Percentiles rank a stretch among this genome's conserved stretches.
Conservation (phyloP, 495 filamentous ascomycete species). For the Pseudoneurospora amorphoporcata region DNA sequence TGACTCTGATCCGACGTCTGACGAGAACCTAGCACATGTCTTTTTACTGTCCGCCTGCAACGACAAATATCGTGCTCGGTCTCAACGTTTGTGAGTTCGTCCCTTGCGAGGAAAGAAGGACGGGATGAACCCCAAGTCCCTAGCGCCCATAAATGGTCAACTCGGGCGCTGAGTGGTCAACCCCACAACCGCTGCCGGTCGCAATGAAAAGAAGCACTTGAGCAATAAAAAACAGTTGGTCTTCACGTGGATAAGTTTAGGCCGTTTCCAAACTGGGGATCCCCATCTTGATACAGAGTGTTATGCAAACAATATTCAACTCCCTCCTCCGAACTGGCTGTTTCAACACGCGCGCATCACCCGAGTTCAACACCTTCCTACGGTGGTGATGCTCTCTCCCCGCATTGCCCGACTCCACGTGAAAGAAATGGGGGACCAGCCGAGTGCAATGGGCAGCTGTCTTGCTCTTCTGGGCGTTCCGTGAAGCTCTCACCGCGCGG, state of each 20-base stretch:
- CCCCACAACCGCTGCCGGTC: background rate
- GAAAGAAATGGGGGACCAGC: background rate
- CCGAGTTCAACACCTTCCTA: background rate
- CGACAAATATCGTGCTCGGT: background rate
- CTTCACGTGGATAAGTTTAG: background rate
- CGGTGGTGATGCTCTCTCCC: background rate
- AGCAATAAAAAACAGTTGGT: background rate
- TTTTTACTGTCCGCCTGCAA: background rate
- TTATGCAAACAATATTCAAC: background rate
- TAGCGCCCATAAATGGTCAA: background rate
- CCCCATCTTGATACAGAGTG: background rate
- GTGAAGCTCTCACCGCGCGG: background rate
- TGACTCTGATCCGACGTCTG: background rate
- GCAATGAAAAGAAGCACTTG: background rate
- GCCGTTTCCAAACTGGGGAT: background rate
- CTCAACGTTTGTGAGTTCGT: background rate
- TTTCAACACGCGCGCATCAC: background rate
- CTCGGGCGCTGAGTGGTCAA: background rate
- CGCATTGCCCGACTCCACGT: background rate
- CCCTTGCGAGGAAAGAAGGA: background rate
- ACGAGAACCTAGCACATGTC: background rate
- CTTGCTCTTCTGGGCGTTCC: background rate
- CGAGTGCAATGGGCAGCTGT: background rate
- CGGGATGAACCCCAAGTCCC: background rate
- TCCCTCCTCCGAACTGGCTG: background rate